Conservation (phyloP, 2,329 filamentous ascomycete species). For the Colletotrichum nymphaeae region DNA sequence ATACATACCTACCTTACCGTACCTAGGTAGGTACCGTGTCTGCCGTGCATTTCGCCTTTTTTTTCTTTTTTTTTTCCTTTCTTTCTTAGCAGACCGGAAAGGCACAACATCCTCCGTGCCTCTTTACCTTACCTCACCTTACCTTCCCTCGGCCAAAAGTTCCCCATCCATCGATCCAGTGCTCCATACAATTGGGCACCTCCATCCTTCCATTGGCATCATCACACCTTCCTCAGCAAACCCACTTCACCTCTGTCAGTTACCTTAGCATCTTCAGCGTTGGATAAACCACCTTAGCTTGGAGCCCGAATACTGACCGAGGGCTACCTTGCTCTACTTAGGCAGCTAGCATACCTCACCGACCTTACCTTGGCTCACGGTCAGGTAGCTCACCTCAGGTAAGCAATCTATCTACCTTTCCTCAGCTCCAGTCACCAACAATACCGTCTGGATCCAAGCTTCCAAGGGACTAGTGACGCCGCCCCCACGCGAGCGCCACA, state of each 20-base stretch:
- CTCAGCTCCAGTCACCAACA: neutral
- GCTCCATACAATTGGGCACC: neutral
- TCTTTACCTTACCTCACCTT: neutral
- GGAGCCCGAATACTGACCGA: neutral
- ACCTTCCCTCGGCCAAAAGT: neutral
- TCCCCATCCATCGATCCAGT: neutral
- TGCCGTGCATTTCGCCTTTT: neutral
- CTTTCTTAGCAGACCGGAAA: neutral
- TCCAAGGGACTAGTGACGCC: neutral
- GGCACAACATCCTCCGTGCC: neutral
- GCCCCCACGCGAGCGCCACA: neutral
- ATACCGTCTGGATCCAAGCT: neutral
- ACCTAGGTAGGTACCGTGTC: neutral
- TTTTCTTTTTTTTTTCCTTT: neutral
- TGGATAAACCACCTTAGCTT: neutral
- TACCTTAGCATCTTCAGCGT: neutral
- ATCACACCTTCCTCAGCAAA: neutral
- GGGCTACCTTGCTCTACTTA: neutral
- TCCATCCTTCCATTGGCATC: neutral
- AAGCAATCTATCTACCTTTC: neutral
- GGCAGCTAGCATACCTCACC: neutral
- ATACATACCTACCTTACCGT: no score
- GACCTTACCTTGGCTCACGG: neutral
- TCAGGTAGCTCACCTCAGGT: neutral
- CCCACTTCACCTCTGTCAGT: neutral